These are phyloP conservation scores for Fusarium sp. DNA, from an alignment of 2,329 filamentous ascomycete species.

Conservation along the genomic window DNA sequence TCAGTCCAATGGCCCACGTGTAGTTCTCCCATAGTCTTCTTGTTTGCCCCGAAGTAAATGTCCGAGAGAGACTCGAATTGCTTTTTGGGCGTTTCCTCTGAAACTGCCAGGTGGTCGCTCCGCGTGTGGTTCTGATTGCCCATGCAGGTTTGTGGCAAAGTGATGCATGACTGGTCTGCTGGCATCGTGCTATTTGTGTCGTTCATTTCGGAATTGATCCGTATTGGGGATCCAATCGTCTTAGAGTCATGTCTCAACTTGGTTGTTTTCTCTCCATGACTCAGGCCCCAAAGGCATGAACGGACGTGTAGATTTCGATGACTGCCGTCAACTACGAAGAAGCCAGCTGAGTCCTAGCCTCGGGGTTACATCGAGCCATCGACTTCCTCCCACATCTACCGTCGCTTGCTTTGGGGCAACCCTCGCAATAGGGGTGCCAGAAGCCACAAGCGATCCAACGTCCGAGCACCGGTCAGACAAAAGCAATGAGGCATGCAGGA, in stretches of 20 bases:
- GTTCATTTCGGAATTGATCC: neutral
- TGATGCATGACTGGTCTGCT: neutral
- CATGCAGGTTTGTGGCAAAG: neutral
- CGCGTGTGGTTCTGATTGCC: neutral
- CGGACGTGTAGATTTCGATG: neutral
- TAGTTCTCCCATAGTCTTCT: neutral
- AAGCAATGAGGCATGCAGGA: constrained; percentile 30
- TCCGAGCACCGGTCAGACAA: constrained; percentile 18
- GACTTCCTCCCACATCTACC: neutral
- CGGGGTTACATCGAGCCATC: neutral
- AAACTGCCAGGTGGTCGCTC: constrained; percentile 6
- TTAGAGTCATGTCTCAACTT: neutral
- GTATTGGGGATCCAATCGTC: neutral
- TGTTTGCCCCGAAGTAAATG: neutral
- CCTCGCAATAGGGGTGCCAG: neutral
- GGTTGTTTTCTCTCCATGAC: neutral
- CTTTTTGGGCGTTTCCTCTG: constrained; percentile 21
- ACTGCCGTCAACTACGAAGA: neutral
- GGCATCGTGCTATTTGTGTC: neutral
- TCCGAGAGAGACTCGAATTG: constrained; percentile 7
- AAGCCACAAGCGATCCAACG: neutral
- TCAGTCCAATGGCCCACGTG: neutral
- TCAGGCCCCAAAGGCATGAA: neutral
- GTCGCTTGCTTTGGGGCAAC: neutral
- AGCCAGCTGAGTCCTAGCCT: neutral